A percentile compares a stretch with the other conserved stretches of the same genome.
Evolutionary conservation across 23 red algal species (phyloP).

Genomic region (Cyanidium caldarium): DNA sequence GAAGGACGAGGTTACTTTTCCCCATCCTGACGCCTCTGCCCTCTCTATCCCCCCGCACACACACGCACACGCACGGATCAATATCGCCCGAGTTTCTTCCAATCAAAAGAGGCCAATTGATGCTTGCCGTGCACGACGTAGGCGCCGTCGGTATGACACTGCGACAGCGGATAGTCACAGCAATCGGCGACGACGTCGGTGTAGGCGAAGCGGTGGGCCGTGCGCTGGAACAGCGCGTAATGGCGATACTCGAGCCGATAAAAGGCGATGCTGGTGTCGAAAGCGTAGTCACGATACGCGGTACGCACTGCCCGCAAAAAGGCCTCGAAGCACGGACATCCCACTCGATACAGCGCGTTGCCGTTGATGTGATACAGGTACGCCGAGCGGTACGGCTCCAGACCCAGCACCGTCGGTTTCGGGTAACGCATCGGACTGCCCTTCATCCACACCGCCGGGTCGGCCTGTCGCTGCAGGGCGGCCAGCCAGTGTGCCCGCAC

Average conservation of each 20-base stretch:
- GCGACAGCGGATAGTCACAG: slow-evolving; percentile 8
- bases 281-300: slow-evolving; percentile 45
- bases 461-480: slow-evolving; percentile 16
- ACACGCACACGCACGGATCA: too few relatives aligned
- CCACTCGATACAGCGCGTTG: slow-evolving; percentile 61
- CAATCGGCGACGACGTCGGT: slow-evolving; percentile 44
- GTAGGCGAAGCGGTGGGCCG: slow-evolving; percentile 48
- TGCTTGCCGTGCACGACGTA: slow-evolving; percentile 58
- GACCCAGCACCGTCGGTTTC: slow-evolving; percentile 30
- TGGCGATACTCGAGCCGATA: slow-evolving; percentile 23
- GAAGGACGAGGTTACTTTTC: too few relatives aligned
- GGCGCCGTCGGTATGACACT: slow-evolving; percentile 16
- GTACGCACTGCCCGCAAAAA: slow-evolving; percentile 23
- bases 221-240: slow-evolving; percentile 28
- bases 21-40: too few relatives aligned
- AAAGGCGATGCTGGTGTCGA: slow-evolving; percentile 50
- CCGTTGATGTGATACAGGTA: slow-evolving; percentile 77
- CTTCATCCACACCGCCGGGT: slow-evolving; percentile 36
- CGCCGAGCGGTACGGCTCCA: slow-evolving; percentile 46
- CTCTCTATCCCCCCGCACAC: too few relatives aligned
- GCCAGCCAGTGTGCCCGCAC: slow-evolving; percentile 36
- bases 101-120: background rate
- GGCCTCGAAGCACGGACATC: slow-evolving; percentile 44
- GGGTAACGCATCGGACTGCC: slow-evolving; percentile 60
- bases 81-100: background rate